phyloP scores from a whole-genome alignment of 176 grass and related monocot species.

The Otatea glauca region DNA sequence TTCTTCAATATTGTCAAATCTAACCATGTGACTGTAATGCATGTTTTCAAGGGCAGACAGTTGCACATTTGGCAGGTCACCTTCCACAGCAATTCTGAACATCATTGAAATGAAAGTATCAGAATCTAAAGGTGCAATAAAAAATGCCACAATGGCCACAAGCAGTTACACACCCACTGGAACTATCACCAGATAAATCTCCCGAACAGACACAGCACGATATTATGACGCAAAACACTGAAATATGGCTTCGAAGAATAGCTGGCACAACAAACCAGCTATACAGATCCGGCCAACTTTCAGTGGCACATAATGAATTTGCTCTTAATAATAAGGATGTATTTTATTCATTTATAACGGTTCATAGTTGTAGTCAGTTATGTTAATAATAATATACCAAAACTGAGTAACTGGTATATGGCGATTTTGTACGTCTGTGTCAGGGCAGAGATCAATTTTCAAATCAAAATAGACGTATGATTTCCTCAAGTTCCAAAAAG shows the following conservation, averaged over 20 bases:
- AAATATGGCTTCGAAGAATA: constrained; percentile 11
- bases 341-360: background rate
- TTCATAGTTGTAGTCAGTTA: background rate
- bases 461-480: constrained; percentile 7
- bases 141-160: background rate
- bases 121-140: constrained; percentile 38
- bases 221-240: background rate
- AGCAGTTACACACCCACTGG: background rate
- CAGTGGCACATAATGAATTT: no score
- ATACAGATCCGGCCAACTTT: background rate
- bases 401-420: constrained; percentile 1
- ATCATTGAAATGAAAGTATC: constrained; percentile 43
- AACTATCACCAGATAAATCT: constrained; percentile 24
- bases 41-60: constrained; percentile 91
- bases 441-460: background rate
- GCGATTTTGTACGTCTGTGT: background rate
- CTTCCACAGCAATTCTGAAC: constrained; percentile 87
- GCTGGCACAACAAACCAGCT: background rate
- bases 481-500: background rate
- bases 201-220: background rate
- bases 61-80: constrained; percentile 57
- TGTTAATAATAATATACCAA: background rate
- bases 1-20: constrained; percentile 83
- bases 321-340: background rate
- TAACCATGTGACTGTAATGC: constrained; percentile 90